Conservation (phyloP, 305 asterid genomes). For the Solanum hybrid region DNA sequence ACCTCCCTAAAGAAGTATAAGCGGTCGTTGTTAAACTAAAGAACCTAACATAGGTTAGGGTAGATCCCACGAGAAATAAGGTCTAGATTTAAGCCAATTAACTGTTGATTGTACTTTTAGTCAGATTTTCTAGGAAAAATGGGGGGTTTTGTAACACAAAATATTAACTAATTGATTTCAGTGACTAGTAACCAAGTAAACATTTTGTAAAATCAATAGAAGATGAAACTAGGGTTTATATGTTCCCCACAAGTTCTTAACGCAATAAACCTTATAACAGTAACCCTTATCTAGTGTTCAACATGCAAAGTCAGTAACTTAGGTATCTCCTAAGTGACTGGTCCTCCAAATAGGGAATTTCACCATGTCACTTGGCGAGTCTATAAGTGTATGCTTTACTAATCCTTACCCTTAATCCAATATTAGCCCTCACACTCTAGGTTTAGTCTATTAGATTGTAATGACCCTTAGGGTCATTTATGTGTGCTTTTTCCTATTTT, state of each 20-base stretch:
- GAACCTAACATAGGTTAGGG: background rate
- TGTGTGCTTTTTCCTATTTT: background rate
- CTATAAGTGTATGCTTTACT: background rate
- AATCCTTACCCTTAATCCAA: background rate
- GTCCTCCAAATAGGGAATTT: background rate
- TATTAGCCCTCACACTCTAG: background rate
- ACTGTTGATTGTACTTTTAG: background rate
- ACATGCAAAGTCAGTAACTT: background rate
- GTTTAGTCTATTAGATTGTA: background rate
- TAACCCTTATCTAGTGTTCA: background rate
- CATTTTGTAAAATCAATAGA: background rate
- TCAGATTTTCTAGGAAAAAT: too few relatives aligned
- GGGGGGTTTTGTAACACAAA: background rate
- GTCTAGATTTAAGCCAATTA: background rate
- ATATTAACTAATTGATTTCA: background rate
- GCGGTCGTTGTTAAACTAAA: background rate
- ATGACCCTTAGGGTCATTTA: background rate
- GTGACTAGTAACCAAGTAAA: background rate
- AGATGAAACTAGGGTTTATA: background rate
- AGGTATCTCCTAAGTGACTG: background rate
- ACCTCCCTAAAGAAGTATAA: background rate
- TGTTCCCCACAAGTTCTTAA: background rate
- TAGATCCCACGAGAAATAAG: background rate
- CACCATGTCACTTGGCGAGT: background rate
- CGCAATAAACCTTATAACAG: background rate